Evolutionary conservation across 148 eudicot species (phyloP), one percentile per base, ranked within the genome.

Genomic region (Gaultheria prostrata): DNA sequence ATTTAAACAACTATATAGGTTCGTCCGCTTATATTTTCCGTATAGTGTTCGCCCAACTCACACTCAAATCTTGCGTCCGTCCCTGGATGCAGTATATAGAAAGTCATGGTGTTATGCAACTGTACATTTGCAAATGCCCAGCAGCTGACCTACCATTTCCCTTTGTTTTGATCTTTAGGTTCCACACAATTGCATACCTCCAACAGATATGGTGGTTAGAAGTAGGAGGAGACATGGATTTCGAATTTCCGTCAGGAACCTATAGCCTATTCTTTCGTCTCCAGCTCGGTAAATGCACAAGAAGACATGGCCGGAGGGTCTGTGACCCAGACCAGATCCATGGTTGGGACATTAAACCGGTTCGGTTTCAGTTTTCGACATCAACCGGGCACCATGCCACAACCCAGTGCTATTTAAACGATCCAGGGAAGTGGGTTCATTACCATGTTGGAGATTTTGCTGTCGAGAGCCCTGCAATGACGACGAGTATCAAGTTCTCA

Each of bases 191-290:
- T 49, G 95, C 98, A 28, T 93, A 90, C 87, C 93, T 94, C 26
- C 88, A 92, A 33, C 94, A 94, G 85, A 89, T 89, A 80, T 94
- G 98, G 98, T 94, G 98, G 98, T 48, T 94, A 18, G 95, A 94
- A 82, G 91, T 90, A 0, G 88, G 82, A 21, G 98, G 98, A 57
- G 88, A 87, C 74, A 6, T 93, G 10, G 94, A 93, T 59, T 91
- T 93, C 84, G 85, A 84, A 33, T 91, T 93, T 80, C 94, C 92
- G 1, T 82, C 86, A 0, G 96, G 95, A 48, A 82, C 63, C 15
- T 93, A 92, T 56, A 87, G 93, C 83, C 83, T 94, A 0, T 91
- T 82, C 83, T 94, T 94, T 86, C 82, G 95, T 15, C 85, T 94
- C 70, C 93, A 85, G 14, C 61, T 93, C 8, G 95, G 98, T 11